These are phyloP conservation scores for Lachnellula subtilissima DNA, from an alignment of 2,329 filamentous ascomycete genomes.

Conservation along the genomic window DNA sequence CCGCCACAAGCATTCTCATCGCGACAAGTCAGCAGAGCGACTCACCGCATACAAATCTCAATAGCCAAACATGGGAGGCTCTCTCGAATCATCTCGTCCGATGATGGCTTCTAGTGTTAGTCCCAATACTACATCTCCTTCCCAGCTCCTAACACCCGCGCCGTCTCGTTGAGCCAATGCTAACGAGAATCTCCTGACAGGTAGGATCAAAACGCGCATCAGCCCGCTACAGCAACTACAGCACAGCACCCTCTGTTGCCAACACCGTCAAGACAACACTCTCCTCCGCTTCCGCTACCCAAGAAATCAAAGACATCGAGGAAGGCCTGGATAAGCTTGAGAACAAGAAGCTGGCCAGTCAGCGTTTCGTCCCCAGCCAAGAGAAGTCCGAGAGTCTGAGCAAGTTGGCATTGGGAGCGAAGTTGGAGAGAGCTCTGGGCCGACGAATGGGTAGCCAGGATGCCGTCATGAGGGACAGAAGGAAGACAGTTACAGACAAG, in stretches of 20 bases:
- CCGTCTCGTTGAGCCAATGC: constrained; percentile 11
- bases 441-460: constrained; percentile 68
- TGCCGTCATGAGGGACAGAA: constrained; percentile 52
- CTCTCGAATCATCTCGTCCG: constrained; percentile 49
- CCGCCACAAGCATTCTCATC: neutral
- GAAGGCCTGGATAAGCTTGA: constrained; percentile 63
- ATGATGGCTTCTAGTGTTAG: constrained; percentile 51
- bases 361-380: constrained; percentile 60
- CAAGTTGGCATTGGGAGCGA: constrained; percentile 69
- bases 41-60: neutral
- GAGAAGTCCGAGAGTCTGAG: constrained; percentile 65
- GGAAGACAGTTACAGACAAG: constrained; percentile 15
- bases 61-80: constrained; percentile 34
- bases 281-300: constrained; percentile 29
- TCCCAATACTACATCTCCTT: constrained; percentile 15
- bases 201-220: constrained; percentile 43
- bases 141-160: neutral
- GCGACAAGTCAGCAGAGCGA: neutral
- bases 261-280: constrained; percentile 33
- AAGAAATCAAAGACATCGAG: constrained; percentile 56
- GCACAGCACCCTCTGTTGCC: constrained; percentile 41
- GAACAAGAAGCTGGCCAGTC: constrained; percentile 61
- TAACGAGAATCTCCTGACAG: constrained; percentile 24
- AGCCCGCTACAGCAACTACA: constrained; percentile 49
- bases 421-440: constrained; percentile 64